Evolutionary conservation across 257 asterid genomes (phyloP), one percentile per base, ranked within the genome.

Genomic region (Solanum megistacrolobum): DNA sequence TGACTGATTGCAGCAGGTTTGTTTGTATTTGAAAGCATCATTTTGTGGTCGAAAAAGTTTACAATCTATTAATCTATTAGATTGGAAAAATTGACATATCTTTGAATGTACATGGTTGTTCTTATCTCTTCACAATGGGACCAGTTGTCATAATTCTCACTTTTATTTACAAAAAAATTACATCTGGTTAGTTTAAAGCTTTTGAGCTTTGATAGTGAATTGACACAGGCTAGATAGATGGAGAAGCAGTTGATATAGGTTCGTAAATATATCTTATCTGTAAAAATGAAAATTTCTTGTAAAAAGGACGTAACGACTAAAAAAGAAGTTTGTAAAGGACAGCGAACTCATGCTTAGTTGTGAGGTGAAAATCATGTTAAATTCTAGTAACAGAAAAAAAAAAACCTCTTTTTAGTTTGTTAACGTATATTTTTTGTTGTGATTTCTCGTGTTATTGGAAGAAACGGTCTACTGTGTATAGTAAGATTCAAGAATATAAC

Each of bases 1-100:
- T 81, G 69, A 58, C 36, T 31, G 83, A 13, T 32, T 74, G 65
- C 38, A 89, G 65, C 52, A 88, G 31, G 69, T 82, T 82, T 82
- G 86, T 82, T 82, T 58, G 71, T 83, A 82, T 91, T 92, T 78
- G 94, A 92, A 87, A 84, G 89, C 69, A 92, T 89, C 88, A 46
- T 71, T 84, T 8, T 92, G 97, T 90, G 97, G 97, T 55, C 87
- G 11, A 18, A 41, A 74, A 72, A 81, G 89, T 73, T 68, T 20
- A 48, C 65, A 89, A 58, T 58, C 55, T 14, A 48, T 21, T 27
- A 11, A 38, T 14, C n/a, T 3, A 39, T 31, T 65, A 87, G 82
- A 16, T 88, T 83, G 78, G 88, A 87, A 55, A 52, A 89, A 88
- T 87, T 71, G 94, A 90, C 92, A 90, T 38, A 66, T 86, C n/a